A percentile compares a stretch with the other conserved stretches of the same genome.
phyloP scores from a whole-genome alignment of 345 rosid genomes.

The Rhodamnia rubescens region DNA sequence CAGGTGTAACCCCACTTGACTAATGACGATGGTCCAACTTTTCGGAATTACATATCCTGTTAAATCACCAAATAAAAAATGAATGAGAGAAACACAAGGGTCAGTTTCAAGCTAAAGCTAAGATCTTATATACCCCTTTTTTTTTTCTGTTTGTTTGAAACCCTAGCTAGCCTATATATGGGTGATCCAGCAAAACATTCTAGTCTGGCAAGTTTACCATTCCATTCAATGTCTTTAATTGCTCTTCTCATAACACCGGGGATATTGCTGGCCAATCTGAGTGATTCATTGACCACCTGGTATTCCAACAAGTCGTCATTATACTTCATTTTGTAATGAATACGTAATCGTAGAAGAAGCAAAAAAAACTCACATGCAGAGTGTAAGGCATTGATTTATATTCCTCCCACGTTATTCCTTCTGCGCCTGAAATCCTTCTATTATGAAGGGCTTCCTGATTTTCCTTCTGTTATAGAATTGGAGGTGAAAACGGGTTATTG shows the following conservation, averaged over 20 bases:
- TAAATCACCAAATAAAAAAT: too few species aligned
- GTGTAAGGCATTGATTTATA: slow-evolving; percentile 1
- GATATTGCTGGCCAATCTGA: slow-evolving; percentile 24
- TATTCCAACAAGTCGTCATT: not conserved
- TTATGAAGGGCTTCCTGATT: slow-evolving; percentile 19
- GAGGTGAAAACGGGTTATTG: too few species aligned
- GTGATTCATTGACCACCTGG: slow-evolving; percentile 38
- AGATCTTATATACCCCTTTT: too few species aligned
- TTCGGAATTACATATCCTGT: slow-evolving; percentile 29
- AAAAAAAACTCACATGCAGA: not conserved
- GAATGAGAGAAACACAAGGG: too few species aligned
- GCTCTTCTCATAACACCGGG: slow-evolving; percentile 28
- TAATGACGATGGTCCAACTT: slow-evolving; percentile 24
- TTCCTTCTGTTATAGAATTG: slow-evolving; percentile 10
- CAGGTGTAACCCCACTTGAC: slow-evolving; percentile 12
- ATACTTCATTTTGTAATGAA: not conserved
- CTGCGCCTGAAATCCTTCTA: not conserved
- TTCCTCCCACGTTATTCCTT: not conserved
- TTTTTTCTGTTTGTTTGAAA: too few species aligned
- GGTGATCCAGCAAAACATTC: too few species aligned
- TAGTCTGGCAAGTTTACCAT: not conserved
- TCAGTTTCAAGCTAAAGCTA: too few species aligned
- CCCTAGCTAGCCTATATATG: too few species aligned
- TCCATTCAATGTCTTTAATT: slow-evolving; percentile 8
- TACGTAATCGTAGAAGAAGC: not conserved